Evolutionary conservation across 495 filamentous ascomycete species (phyloP).

Genomic region (Podospora australis): DNA sequence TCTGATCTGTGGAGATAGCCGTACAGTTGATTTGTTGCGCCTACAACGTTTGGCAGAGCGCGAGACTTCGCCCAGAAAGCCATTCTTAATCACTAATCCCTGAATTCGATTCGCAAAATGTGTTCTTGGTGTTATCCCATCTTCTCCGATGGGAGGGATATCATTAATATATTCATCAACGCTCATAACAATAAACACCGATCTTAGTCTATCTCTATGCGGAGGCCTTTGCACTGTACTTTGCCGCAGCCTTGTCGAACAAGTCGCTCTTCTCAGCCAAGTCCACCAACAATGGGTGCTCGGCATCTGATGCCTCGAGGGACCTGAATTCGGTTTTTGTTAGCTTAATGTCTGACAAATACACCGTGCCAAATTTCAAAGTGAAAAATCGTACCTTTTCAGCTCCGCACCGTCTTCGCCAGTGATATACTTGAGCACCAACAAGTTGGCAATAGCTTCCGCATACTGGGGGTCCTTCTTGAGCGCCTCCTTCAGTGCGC

Average conservation of each 20-base stretch:
- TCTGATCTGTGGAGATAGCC: too few relatives aligned
- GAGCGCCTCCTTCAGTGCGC: slow-evolving; percentile 72
- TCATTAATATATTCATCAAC: slow-evolving; percentile 12
- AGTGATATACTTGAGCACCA: slow-evolving; percentile 69
- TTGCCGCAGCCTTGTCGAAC: slow-evolving; percentile 74
- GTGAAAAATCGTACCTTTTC: slow-evolving; percentile 51
- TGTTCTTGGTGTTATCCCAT: too few relatives aligned
- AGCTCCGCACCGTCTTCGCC: slow-evolving; percentile 62
- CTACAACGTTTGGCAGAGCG: too few relatives aligned
- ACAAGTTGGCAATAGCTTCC: slow-evolving; percentile 70
- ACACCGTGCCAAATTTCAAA: too few relatives aligned
- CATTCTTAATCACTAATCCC: too few relatives aligned
- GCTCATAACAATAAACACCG: background rate
- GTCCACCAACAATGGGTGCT: slow-evolving; percentile 62
- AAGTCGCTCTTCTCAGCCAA: slow-evolving; percentile 67
- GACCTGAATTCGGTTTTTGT: too few relatives aligned
- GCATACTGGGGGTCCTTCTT: slow-evolving; percentile 64
- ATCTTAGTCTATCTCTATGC: slow-evolving; percentile 33
- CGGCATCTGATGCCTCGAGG: slow-evolving; percentile 50
- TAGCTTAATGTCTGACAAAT: too few relatives aligned
- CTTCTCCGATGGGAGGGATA: too few relatives aligned
- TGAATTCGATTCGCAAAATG: too few relatives aligned
- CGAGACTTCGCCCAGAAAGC: too few relatives aligned
- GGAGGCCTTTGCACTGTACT: slow-evolving; percentile 67
- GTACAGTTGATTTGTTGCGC: too few relatives aligned